A percentile compares a stretch with the other conserved stretches of the same genome.
Evolutionary conservation across 2,329 filamentous ascomycete genomes (phyloP).

Genomic region (Cryphonectria radicalis): DNA sequence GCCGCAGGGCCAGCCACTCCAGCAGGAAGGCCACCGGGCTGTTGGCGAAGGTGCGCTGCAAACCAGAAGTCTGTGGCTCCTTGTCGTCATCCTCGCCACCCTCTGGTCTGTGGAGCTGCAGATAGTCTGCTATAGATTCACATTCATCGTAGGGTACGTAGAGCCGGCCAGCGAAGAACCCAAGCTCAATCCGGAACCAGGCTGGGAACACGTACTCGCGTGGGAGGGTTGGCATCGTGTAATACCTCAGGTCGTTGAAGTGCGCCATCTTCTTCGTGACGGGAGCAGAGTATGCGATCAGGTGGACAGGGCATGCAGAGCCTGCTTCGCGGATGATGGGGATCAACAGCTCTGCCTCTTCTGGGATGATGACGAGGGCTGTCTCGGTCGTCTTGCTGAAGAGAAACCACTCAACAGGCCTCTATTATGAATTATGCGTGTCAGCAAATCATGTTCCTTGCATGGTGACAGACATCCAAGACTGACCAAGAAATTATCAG

Average conservation of each 20-base stretch:
- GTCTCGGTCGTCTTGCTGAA: conserved; percentile 53
- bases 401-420: conserved; percentile 65
- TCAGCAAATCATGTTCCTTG: conserved; percentile 16
- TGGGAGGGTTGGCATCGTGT: conserved; percentile 53
- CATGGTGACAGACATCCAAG: too few relatives aligned
- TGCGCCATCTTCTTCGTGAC: conserved; percentile 61
- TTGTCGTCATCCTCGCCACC: conserved; percentile 8
- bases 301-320: conserved; percentile 40
- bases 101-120: conserved; percentile 37
- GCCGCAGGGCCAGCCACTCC: conserved; percentile 60
- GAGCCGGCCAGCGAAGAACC: conserved; percentile 62
- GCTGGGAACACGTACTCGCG: conserved; percentile 45
- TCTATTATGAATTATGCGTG: conserved; percentile 35
- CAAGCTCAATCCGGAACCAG: conserved; percentile 63
- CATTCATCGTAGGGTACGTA: conserved; percentile 61
- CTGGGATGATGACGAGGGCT: conserved; percentile 63
- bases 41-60: conserved; percentile 30
- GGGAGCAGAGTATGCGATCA: conserved; percentile 64
- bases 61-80: not conserved
- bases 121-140: conserved; percentile 36
- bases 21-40: conserved; percentile 53
- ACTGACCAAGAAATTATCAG: conserved; percentile 40
- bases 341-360: conserved; percentile 64
- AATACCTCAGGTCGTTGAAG: conserved; percentile 60
- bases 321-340: conserved; percentile 41